Evolutionary conservation across 78 protist genomes (phyloP).

Genomic region (Parvularia atlantis): DNA sequence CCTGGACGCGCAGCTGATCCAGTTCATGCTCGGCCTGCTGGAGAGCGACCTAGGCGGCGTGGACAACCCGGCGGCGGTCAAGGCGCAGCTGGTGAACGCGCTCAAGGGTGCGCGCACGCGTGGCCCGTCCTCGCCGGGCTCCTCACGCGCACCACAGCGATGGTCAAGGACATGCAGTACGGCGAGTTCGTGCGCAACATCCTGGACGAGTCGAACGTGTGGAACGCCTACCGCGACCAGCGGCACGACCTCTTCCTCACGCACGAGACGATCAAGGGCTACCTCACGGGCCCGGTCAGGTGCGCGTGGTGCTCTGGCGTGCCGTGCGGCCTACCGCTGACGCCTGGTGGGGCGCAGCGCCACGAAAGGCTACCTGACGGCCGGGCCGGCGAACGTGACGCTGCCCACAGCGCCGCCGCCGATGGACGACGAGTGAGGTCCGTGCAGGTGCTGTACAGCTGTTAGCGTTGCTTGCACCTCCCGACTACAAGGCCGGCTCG

Average conservation of each 20-base stretch:
- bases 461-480: too few relatives aligned
- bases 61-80: background rate
- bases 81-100: constrained; percentile 1
- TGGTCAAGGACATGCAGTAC: constrained; percentile 12
- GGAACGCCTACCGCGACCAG: constrained; percentile 40
- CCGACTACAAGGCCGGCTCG: too few relatives aligned
- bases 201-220: constrained; percentile 28
- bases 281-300: too few relatives aligned
- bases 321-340: too few relatives aligned
- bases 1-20: background rate
- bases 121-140: background rate
- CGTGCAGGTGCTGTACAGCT: too few relatives aligned
- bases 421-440: too few relatives aligned
- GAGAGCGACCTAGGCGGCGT: background rate
- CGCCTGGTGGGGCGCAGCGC: too few relatives aligned
- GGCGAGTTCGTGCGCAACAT: constrained; percentile 20
- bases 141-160: background rate
- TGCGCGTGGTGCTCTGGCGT: too few relatives aligned
- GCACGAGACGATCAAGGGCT: background rate
- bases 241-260: constrained; percentile 53
- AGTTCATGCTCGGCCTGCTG: background rate
- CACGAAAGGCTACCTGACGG: too few relatives aligned
- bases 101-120: background rate
- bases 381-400: too few relatives aligned
- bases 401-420: too few relatives aligned